Base-by-base conservation (phyloP, 441 rosid genomes). In the Gossypium schwendimanii region DNA sequence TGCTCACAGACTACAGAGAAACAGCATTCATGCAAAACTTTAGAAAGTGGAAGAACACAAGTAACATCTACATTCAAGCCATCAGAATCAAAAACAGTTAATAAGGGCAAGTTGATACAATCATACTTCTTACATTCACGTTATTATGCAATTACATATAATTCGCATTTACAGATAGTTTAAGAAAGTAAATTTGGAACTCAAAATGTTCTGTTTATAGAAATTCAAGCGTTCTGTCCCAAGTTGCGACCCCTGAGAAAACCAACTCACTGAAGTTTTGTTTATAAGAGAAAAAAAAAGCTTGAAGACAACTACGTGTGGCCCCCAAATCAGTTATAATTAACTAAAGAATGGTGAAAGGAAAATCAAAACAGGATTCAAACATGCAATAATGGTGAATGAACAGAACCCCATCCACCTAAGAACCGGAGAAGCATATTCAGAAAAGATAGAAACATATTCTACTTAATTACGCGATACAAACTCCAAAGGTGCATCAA, bases 1-100 rank as follows among this genome's bases (percentile, higher is more conserved):
- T 90, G 89, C 86, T 91, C 36, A 93, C 81, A 74, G 95, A 73
- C 99, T 96, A 76, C 78, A 81, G 23, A 39, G 52, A 81, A 33
- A 69, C 21, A 36, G 36, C 4, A 49, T 45, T 21, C 54, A 45
- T 6, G 11, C 21, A 14, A 39, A 24, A 47, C 3, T 23, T 66
- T 66, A 47, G 3, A n/a, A 65, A 15, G 39, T 2, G 41, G 9
- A 24, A 64, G 6, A 64, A 12, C 69, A 20, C 20, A 39, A 63
- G 8, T 15, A 24, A 62, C 66, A 33, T 17, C 3, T 9, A 36
- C 8, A 47, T 47, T 14, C 15, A 47, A 4, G 11, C 20, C 50
- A 18, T 18, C 15, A 7, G n/a, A 11, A 62, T 0, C 45, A 15
- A 7, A 8, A 61, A 6, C 10, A n/a, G 12, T 3, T 3, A 62